Evolutionary conservation across 2,329 filamentous ascomycete species (phyloP).

Genomic region (Cytospora piceicola): DNA sequence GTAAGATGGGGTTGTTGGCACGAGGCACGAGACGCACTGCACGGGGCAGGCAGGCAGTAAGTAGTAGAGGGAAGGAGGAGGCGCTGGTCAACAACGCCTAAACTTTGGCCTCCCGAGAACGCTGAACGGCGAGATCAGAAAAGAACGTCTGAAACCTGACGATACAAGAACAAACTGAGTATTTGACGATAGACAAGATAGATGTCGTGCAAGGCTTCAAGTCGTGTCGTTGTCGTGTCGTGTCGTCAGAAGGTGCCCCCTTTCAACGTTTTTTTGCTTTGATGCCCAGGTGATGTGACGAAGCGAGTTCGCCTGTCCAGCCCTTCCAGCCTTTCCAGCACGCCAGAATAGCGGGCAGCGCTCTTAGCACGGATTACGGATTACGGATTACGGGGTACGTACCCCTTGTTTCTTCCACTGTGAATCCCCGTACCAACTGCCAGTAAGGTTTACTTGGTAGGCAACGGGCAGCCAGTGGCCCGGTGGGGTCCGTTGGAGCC

Average conservation of each 20-base stretch:
- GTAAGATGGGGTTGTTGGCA: slow-evolving; percentile 12
- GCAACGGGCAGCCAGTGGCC: not conserved
- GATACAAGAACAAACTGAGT: not conserved
- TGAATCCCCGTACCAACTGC: not conserved
- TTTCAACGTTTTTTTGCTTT: slow-evolving; percentile 4
- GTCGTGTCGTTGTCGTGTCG: not conserved
- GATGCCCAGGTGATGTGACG: slow-evolving; percentile 5
- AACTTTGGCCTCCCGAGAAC: not conserved
- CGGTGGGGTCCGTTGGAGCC: not conserved
- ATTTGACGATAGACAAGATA: not conserved
- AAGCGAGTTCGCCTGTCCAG: not conserved
- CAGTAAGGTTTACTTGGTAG: not conserved
- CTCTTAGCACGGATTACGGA: not conserved
- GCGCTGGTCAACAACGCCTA: slow-evolving; percentile 24
- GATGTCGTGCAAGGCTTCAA: not conserved
- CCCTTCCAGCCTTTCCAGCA: not conserved
- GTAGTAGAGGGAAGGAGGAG: slow-evolving; percentile 14
- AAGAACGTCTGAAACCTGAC: not conserved
- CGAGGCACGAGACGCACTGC: slow-evolving; percentile 22
- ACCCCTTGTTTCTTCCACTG: not conserved
- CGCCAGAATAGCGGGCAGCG: not conserved
- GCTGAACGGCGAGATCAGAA: not conserved
- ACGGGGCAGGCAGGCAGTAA: slow-evolving; percentile 25
- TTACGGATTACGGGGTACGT: not conserved
- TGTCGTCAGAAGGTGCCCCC: slow-evolving; percentile 1